Conservation (phyloP, 352 stramenopile genomes). For the Bremia lactucae region DNA sequence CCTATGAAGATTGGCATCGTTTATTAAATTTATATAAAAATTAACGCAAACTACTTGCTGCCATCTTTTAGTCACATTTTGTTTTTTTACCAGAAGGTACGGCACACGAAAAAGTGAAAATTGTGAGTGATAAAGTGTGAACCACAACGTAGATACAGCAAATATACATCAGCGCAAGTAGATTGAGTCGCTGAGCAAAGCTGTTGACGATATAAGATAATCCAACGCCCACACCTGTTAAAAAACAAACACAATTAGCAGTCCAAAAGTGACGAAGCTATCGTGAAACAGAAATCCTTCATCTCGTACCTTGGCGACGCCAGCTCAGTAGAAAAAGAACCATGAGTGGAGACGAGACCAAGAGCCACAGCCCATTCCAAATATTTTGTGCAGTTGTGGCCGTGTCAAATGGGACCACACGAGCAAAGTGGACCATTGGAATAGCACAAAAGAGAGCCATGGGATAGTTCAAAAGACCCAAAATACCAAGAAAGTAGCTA, state of each 20-base stretch:
- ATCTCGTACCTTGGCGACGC: conserved; percentile 16
- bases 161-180: conserved; percentile 54
- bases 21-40: too few species aligned
- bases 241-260: conserved; percentile 1
- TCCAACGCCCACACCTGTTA: conserved; percentile 13
- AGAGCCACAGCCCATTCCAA: conserved; percentile 33
- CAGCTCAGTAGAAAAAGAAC: conserved; percentile 23
- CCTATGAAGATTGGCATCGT: too few species aligned
- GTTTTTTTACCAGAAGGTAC: conserved; percentile 5
- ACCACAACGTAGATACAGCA: conserved; percentile 60
- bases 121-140: conserved; percentile 47
- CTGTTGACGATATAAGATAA: conserved; percentile 33
- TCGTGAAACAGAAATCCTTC: not conserved
- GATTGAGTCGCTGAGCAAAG: conserved; percentile 39
- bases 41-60: too few species aligned
- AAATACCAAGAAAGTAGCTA: conserved; percentile 56
- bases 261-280: not conserved
- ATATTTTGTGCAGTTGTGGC: conserved; percentile 16
- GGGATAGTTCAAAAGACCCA: conserved; percentile 76
- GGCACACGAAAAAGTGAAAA: conserved; percentile 25
- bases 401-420: conserved; percentile 29
- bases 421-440: conserved; percentile 48
- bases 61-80: too few species aligned
- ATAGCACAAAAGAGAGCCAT: conserved; percentile 65
- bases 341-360: conserved; percentile 38